A percentile compares a stretch with the other conserved stretches of the same genome.
phyloP scores from a whole-genome alignment of 2,329 filamentous ascomycete species.

The Plenodomus biglobosus region DNA sequence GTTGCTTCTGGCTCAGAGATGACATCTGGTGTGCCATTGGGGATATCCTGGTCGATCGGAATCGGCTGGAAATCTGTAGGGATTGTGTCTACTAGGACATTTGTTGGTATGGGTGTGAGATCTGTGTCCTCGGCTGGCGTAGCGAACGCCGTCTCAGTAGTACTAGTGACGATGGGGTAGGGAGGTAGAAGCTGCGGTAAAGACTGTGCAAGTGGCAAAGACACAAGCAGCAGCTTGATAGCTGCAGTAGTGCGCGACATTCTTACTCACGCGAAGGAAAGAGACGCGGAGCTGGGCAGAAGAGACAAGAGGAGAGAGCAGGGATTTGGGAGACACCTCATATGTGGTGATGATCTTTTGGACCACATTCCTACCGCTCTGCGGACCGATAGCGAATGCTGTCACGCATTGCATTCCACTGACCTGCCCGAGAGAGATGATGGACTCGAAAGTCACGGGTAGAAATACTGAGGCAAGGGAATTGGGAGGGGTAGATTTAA shows the following conservation, averaged over 20 bases:
- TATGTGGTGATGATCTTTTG: constrained; percentile 9
- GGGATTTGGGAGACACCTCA: constrained; percentile 4
- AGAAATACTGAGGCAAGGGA: not conserved
- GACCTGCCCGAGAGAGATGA: not conserved
- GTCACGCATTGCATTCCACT: constrained; percentile 17
- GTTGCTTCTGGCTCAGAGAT: not conserved
- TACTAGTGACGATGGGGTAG: constrained; percentile 5
- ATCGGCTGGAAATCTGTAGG: not conserved
- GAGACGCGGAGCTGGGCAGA: constrained; percentile 4
- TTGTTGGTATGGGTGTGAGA: not conserved
- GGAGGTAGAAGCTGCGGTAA: constrained; percentile 11
- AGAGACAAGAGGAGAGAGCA: not conserved
- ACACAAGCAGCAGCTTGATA: constrained; percentile 18
- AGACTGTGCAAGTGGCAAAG: constrained; percentile 14
- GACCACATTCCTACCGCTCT: constrained; percentile 20
- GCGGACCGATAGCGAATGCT: constrained; percentile 1
- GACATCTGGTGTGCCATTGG: not conserved
- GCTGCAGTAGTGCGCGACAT: constrained; percentile 19
- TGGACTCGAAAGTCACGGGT: not conserved
- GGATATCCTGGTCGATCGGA: constrained; percentile 3
- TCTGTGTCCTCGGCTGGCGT: not conserved
- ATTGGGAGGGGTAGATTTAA: not conserved
- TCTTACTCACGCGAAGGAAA: constrained; percentile 16
- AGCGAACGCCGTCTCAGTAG: not conserved
- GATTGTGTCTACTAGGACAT: not conserved